Conservation (phyloP, 2,329 filamentous ascomycete species). For the Sordariomycetes sp. region DNA sequence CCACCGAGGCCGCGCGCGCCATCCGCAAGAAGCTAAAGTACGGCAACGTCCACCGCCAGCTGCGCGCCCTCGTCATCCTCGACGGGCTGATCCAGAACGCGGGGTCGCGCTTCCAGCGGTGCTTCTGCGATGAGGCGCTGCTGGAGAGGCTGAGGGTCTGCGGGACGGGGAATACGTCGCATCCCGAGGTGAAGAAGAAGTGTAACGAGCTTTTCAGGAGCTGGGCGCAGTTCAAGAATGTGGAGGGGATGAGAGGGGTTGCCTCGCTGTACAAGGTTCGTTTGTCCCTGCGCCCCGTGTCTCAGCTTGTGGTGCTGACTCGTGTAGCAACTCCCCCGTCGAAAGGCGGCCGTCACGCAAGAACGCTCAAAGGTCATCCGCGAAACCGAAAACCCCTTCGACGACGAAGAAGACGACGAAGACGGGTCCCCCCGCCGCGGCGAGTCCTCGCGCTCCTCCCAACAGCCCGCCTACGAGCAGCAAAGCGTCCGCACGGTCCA, state of each 20-base stretch:
- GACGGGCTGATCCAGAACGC: slow-evolving; percentile 94
- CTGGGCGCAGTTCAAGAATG: slow-evolving; percentile 80
- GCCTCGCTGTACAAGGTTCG: slow-evolving; percentile 59
- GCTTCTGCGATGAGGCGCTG: slow-evolving; percentile 81
- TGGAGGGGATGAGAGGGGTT: slow-evolving; percentile 66
- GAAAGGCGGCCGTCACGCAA: slow-evolving; percentile 61
- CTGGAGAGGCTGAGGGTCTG: slow-evolving; percentile 84
- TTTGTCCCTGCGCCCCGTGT: not conserved
- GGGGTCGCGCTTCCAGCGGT: slow-evolving; percentile 71
- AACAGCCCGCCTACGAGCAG: slow-evolving; percentile 6
- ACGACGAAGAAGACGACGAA: slow-evolving; percentile 43
- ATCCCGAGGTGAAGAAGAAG: slow-evolving; percentile 76
- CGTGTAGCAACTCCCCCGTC: slow-evolving; percentile 44
- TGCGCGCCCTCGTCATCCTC: slow-evolving; percentile 76
- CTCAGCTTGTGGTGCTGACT: not conserved
- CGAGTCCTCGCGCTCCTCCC: slow-evolving; percentile 11
- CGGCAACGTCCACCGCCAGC: slow-evolving; percentile 82
- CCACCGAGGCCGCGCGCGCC: slow-evolving; percentile 78
- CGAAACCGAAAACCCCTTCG: slow-evolving; percentile 66
- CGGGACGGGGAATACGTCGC: slow-evolving; percentile 72
- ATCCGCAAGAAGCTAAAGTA: slow-evolving; percentile 99
- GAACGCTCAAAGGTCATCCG: slow-evolving; percentile 72
- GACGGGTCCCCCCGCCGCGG: slow-evolving; percentile 23
- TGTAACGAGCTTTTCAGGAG: slow-evolving; percentile 75
- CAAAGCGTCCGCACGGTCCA: slow-evolving; percentile 6